Base-by-base conservation (phyloP, 768 basidiomycete genomes). In the Cystoderma amianthinum region DNA sequence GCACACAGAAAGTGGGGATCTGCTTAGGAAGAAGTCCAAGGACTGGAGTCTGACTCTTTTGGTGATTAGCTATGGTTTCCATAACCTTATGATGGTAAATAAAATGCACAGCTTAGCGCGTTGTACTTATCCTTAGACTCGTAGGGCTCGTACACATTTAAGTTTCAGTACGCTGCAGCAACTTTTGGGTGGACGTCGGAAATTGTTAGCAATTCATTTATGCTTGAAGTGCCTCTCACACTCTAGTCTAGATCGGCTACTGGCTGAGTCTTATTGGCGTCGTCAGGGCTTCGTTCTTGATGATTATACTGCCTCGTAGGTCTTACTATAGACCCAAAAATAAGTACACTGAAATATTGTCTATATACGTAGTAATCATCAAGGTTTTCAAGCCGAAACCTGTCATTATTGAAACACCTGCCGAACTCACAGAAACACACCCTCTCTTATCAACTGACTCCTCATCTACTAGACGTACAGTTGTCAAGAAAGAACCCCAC, bases 41-140 rank as follows among this genome's bases (percentile, higher is more conserved):
- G 81, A 89, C 47, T 89, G 84, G 82, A 84, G 70, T 48, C 51
- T 92, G 48, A 65, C 71, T 3, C 57, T 80, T 3, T 28, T 87
- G 30, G 80, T 71, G 1, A 41, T 72, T 28, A 72, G 67, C 3
- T 80, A 74, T 53, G 79, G 71, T 0, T 63, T 72, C 32, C 60
- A 65, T 9, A 60, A 74, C 11, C 52, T 72, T 4, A 43, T 80
- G 17, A 72, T 79, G 54, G 68, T 78, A 53, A 9, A 61, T 49
- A 13, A n/a, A n/a, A n/a, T n/a, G n/a, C n/a, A n/a, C n/a, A n/a
- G n/a, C n/a, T n/a, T n/a, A n/a, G n/a, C n/a, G n/a, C n/a, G 2
- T 17, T 25, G 19, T 36, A 33, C 18, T 25, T 13, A 33, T 13
- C 28, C 18, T 15, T 39, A 9, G 10, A 1, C 38, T 39, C 16